Base-by-base conservation (phyloP, 495 filamentous ascomycete species). In the Xylaria intraflava region DNA sequence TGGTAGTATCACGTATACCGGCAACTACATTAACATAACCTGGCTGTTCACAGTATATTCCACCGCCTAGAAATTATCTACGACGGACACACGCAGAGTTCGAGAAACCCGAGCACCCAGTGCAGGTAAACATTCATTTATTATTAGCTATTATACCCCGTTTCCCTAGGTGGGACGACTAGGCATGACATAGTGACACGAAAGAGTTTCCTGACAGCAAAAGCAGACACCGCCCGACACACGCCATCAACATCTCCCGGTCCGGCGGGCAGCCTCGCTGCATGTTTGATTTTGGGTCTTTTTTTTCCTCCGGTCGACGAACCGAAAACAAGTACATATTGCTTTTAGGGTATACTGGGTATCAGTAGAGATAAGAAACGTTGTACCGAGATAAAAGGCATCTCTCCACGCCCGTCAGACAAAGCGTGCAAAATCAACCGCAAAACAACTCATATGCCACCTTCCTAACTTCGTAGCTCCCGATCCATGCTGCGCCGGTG, bases 101-200 rank as follows among this genome's bases (percentile, higher is more conserved):
- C n/a, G n/a, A n/a, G n/a, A n/a, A n/a, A n/a, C n/a, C n/a, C n/a
- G n/a, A n/a, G n/a, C 35, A 29, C 4, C 11, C 56, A 48, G 19
- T 45, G 51, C 53, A 49, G 49, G 58, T 56, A 46, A 66, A 66
- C 54, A 57, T 62, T 55, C 58, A 58, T 66, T 59, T 64, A 66
- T 66, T 66, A 66, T 66, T 66, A 66, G 64, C 64, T 66, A 66
- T 66, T 66, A 66, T 62, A 62, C 53, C 59, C 56, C n/a, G n/a
- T 60, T 19, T 46, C 58, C 61, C 46, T 59, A 61, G 10, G 38
- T 66, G 59, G 64, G 48, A 60, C 12, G 46, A 53, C 58, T 56
- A 38, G 22, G 40, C 62, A n/a, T 55, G 57, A 39, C 30, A 46
- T 24, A 46, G n/a, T 46, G 51, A 31, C 30, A 44, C 8, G 30